Conservation (phyloP, 768 basidiomycete genomes). For the Russula griseocarnosa region DNA sequence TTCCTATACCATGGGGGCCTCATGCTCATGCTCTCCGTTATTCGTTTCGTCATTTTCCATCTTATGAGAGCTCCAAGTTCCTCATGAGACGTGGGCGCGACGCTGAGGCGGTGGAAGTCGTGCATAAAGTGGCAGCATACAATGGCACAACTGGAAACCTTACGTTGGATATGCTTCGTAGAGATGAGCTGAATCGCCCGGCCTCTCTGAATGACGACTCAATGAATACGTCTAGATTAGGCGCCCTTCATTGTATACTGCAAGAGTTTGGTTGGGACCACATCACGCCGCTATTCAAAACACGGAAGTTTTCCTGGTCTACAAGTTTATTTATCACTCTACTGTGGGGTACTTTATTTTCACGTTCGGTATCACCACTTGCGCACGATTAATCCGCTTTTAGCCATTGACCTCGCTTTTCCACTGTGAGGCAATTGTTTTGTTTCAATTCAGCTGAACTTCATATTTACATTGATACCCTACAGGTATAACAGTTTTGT, state of each 20-base stretch:
- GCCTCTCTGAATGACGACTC: conserved; percentile 18
- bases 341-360: conserved; percentile 43
- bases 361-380: neutral
- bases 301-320: conserved; percentile 48
- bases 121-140: conserved; percentile 57
- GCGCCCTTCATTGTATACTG: conserved; percentile 41
- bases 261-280: conserved; percentile 41
- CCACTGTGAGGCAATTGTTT: conserved; percentile 47
- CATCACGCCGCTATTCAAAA: conserved; percentile 48
- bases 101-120: conserved; percentile 54
- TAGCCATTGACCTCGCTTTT: conserved; percentile 74
- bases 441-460: neutral
- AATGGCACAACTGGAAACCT: conserved; percentile 52
- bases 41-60: conserved; percentile 64
- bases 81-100: conserved; percentile 66
- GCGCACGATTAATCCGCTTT: neutral
- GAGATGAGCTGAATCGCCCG: conserved; percentile 18
- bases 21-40: conserved; percentile 56
- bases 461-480: neutral
- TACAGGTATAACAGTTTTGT: conserved; percentile 48
- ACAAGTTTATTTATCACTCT: conserved; percentile 48
- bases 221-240: conserved; percentile 38
- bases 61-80: conserved; percentile 70
- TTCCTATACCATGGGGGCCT: conserved; percentile 74
- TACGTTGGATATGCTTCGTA: conserved; percentile 48